Conservation (phyloP, 768 basidiomycete genomes). For the Tremella fuciformis region DNA sequence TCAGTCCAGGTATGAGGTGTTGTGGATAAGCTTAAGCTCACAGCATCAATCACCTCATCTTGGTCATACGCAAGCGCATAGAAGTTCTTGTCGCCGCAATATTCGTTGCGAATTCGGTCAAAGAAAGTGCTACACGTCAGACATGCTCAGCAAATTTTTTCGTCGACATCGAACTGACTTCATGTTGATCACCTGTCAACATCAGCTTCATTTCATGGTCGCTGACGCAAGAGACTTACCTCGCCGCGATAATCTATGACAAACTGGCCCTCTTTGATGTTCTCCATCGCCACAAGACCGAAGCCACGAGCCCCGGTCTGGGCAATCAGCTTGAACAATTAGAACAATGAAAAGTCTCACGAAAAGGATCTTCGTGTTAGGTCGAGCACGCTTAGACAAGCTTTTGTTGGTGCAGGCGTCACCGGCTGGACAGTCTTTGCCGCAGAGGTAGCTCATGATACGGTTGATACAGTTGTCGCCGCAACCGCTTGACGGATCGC, state of each 20-base stretch:
- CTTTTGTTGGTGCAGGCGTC: constrained; percentile 49
- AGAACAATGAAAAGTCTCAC: constrained; percentile 36
- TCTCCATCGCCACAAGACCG: constrained; percentile 46
- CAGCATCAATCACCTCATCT: constrained; percentile 54
- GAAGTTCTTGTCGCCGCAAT: constrained; percentile 46
- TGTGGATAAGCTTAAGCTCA: constrained; percentile 12
- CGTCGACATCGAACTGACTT: constrained; percentile 27
- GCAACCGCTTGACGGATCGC: constrained; percentile 44
- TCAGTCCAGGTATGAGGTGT: neutral
- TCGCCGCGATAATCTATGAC: constrained; percentile 54
- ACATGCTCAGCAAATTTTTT: neutral
- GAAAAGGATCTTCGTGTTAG: constrained; percentile 44
- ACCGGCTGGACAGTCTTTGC: constrained; percentile 50
- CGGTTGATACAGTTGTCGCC: constrained; percentile 52
- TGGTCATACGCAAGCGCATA: constrained; percentile 54
- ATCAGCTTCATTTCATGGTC: constrained; percentile 5
- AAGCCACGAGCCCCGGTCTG: constrained; percentile 53
- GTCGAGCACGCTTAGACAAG: constrained; percentile 37
- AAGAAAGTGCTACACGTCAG: constrained; percentile 40
- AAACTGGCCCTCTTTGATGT: constrained; percentile 50
- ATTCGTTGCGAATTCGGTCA: constrained; percentile 42
- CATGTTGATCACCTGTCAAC: constrained; percentile 39
- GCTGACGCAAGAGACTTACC: constrained; percentile 18
- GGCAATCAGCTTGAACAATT: constrained; percentile 13
- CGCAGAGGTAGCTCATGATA: constrained; percentile 53